These are phyloP conservation scores for Candida quercuum DNA, from an alignment of 805 yeast genomes.

Conservation along the genomic window DNA sequence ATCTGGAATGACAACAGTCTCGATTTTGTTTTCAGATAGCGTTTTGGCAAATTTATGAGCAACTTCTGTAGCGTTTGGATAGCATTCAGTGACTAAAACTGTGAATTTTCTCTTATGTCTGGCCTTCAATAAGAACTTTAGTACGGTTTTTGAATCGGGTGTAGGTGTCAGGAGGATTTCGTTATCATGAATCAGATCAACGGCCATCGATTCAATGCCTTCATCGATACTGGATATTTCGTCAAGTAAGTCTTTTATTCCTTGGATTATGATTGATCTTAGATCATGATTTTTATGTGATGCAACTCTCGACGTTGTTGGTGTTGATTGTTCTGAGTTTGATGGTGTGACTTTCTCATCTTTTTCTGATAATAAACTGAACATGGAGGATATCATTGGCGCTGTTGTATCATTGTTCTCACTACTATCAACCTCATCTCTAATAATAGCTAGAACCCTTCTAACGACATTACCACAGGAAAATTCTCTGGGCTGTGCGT, in stretches of 20 bases:
- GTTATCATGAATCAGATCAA: conserved; percentile 91
- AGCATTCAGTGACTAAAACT: conserved; percentile 86
- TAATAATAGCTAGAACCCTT: conserved; percentile 76
- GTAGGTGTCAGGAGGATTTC: conserved; percentile 88
- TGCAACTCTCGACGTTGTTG: conserved; percentile 19
- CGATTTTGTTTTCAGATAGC: conserved; percentile 80
- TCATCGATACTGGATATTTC: conserved; percentile 88
- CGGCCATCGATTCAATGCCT: conserved; percentile 84
- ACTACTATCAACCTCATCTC: conserved; percentile 73
- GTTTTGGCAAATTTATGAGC: conserved; percentile 79
- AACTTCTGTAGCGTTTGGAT: conserved; percentile 76
- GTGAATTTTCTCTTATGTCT: conserved; percentile 87
- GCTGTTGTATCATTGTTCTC: conserved; percentile 25
- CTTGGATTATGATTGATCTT: conserved; percentile 84
- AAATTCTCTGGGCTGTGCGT: conserved; percentile 86
- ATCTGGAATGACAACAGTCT: conserved; percentile 89
- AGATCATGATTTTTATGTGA: conserved; percentile 45
- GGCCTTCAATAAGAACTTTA: conserved; percentile 81
- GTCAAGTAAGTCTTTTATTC: conserved; percentile 86
- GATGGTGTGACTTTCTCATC: conserved; percentile 18
- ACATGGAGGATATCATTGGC: conserved; percentile 79
- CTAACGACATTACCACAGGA: conserved; percentile 88
- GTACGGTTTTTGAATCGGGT: conserved; percentile 84
- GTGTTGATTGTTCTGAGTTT: conserved; percentile 15
- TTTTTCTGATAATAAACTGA: conserved; percentile 65